A percentile compares a stretch with the other conserved stretches of the same genome.
Conservation (phyloP, 257 asterid species). For the Capsicum pubescens region DNA sequence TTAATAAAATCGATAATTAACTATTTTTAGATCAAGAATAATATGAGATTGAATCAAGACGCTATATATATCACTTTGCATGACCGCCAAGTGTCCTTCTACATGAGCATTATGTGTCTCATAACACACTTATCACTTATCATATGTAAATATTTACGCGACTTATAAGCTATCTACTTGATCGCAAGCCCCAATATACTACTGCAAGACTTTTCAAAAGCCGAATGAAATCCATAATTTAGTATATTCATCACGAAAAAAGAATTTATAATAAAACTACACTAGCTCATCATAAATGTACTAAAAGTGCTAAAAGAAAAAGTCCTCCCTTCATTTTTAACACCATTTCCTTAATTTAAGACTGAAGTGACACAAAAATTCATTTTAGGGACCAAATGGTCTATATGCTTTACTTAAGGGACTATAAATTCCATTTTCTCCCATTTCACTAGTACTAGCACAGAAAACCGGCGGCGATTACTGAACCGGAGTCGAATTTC, state of each 20-base stretch:
- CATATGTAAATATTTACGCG: no score
- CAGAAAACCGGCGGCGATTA: not conserved
- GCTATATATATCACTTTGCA: no score
- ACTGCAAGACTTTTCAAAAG: no score
- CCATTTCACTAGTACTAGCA: not conserved
- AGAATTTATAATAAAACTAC: not conserved
- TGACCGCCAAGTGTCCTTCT: no score
- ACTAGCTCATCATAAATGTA: not conserved
- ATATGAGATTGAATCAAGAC: no score
- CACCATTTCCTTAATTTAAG: not conserved
- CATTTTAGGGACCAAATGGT: not conserved
- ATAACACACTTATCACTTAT: no score
- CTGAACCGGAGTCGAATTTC: not conserved
- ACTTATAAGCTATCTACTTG: no score
- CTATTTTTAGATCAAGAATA: no score
- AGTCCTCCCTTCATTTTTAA: not conserved
- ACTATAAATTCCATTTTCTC: constrained; percentile 2
- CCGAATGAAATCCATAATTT: no score
- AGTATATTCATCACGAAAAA: not conserved
- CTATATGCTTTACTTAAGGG: not conserved
- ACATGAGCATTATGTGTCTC: no score
- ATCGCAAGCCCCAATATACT: no score
- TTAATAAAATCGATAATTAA: no score
- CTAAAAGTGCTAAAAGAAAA: not conserved
- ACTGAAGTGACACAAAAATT: constrained; percentile 4